Conservation (phyloP, 495 filamentous ascomycete genomes). For the Letharia lupina region DNA sequence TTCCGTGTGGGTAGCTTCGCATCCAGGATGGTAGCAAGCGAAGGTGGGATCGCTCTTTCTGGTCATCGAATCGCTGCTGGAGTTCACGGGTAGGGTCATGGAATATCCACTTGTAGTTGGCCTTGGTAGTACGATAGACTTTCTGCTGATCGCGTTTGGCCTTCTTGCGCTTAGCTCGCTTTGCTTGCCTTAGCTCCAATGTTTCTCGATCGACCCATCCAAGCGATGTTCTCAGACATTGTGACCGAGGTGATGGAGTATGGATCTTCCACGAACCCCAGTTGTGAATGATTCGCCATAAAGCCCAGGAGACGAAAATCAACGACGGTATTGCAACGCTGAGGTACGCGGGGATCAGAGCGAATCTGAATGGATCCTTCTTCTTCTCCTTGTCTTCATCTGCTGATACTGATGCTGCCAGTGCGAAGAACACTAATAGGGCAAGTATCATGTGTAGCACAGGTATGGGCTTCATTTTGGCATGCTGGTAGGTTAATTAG, state of each 20-base stretch:
- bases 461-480: background rate
- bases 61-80: background rate
- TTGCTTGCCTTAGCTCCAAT: background rate
- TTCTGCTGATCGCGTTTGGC: background rate
- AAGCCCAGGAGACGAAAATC: background rate
- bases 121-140: background rate
- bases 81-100: background rate
- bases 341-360: background rate
- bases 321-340: background rate
- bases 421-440: background rate
- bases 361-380: background rate
- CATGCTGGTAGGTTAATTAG: too few relatives aligned
- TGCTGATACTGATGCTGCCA: background rate
- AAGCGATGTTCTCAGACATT: background rate
- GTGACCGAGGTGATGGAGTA: background rate
- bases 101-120: background rate
- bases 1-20: slow-evolving; percentile 2
- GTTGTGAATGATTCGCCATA: background rate
- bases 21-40: slow-evolving; percentile 1
- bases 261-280: background rate
- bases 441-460: background rate
- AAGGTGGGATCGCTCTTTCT: background rate
- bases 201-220: background rate
- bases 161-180: background rate
- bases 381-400: background rate